Percentiles rank a stretch among this genome's conserved stretches.
Evolutionary conservation across 768 basidiomycete species (phyloP).

Genomic region (Suillus hirtellus): DNA sequence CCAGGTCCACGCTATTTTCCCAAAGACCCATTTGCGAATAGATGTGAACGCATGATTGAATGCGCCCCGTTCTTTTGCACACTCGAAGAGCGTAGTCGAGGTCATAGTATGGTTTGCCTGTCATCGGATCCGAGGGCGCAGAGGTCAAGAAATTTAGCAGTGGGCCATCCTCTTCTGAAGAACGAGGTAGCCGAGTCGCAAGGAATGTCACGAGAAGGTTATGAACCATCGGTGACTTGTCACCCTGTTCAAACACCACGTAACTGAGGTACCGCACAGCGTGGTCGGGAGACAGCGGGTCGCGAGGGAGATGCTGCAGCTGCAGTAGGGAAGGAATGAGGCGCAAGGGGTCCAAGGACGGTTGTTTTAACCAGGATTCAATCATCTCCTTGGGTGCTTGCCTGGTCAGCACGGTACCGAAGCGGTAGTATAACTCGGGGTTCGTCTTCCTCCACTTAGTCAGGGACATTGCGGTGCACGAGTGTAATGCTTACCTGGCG

Average conservation of each 20-base stretch:
- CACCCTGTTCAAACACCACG: constrained; percentile 77
- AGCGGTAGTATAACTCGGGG: constrained; percentile 89
- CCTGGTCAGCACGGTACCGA: constrained; percentile 84
- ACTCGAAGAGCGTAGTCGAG: constrained; percentile 94
- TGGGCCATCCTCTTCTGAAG: constrained; percentile 67
- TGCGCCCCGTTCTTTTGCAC: constrained; percentile 80
- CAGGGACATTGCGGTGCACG: constrained; percentile 3
- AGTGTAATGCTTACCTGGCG: constrained; percentile 62
- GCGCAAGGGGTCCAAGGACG: constrained; percentile 75
- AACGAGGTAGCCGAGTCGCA: constrained; percentile 52
- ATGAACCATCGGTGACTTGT: constrained; percentile 84
- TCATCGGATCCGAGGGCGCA: constrained; percentile 80
- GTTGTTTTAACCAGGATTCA: constrained; percentile 88
- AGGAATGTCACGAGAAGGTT: constrained; percentile 92
- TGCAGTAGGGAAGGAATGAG: constrained; percentile 89
- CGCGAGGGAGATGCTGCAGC: constrained; percentile 69
- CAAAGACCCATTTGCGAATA: constrained; percentile 98
- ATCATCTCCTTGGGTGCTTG: constrained; percentile 88
- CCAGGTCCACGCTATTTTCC: constrained; percentile 95
- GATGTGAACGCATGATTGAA: constrained; percentile 91
- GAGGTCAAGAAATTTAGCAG: constrained; percentile 80
- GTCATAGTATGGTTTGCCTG: constrained; percentile 90
- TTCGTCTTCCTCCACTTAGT: constrained; percentile 52
- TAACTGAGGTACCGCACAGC: constrained; percentile 88
- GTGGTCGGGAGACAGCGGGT: constrained; percentile 78